Evolutionary conservation across 139 green algal genomes (phyloP).

Genomic region (Chlorella ohadii): DNA sequence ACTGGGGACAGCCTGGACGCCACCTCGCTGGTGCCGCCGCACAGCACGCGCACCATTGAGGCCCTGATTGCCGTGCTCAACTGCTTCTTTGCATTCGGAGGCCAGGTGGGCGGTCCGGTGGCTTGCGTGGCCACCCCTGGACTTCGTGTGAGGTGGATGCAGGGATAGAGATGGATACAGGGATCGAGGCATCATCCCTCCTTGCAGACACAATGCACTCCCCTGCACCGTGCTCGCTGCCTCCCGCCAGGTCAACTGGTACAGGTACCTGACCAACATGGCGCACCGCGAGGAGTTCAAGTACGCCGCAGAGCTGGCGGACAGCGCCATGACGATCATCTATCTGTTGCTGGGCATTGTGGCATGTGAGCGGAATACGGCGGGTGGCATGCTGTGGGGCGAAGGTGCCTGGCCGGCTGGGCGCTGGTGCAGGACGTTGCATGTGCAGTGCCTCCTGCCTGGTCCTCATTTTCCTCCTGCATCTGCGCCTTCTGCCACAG

Average conservation of each 20-base stretch:
- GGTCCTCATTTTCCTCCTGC: no score
- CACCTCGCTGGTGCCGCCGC: not conserved
- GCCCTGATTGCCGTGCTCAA: slow-evolving; percentile 50
- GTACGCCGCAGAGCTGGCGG: slow-evolving; percentile 18
- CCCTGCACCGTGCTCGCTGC: not conserved
- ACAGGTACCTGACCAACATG: slow-evolving; percentile 52
- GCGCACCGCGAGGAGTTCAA: slow-evolving; percentile 32
- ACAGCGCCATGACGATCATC: slow-evolving; percentile 41
- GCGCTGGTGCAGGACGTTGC: no score
- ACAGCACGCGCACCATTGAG: slow-evolving; percentile 14
- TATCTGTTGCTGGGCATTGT: slow-evolving; percentile 43
- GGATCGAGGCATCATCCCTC: no score
- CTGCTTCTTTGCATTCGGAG: slow-evolving; percentile 54
- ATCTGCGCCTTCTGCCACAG: not conserved
- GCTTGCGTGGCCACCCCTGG: not conserved
- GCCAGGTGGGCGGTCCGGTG: not conserved
- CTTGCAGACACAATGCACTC: no score
- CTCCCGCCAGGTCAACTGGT: slow-evolving; percentile 39
- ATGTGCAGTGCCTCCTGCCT: no score
- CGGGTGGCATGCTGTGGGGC: not conserved
- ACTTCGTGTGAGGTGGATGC: no score
- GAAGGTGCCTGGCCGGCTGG: no score
- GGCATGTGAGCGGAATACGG: not conserved
- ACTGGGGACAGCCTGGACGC: not conserved
- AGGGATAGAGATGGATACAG: no score